Base-by-base conservation (phyloP, 441 rosid genomes). In the Breynia disticha region DNA sequence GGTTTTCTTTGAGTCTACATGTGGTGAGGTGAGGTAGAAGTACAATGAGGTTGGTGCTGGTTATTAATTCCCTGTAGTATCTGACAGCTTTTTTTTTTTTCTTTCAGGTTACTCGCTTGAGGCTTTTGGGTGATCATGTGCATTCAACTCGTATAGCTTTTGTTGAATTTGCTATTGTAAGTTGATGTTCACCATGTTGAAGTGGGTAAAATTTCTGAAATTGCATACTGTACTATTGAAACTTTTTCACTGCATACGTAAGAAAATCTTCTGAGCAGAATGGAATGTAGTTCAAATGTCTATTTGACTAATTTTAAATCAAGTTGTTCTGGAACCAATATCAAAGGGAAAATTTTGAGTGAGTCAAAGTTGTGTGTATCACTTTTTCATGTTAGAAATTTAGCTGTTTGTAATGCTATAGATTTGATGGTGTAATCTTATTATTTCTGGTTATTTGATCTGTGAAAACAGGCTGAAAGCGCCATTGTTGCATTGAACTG, bases 401-500 rank as follows among this genome's bases (percentile, higher is more conserved):
- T 28, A 28, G 35, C 35, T 28, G 8, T 4, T 4, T 28, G 35
- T 28, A 28, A 9, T 28, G 35, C 8, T 4, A 28, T 28, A 28
- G 35, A 28, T 28, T 28, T 28, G 35, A 9, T 28, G 7, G 5
- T 28, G 35, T 28, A 28, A 4, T 38, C 46, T 13, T 20, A n/a
- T 8, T n/a, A 4, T 11, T 45, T 18, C 52, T 61, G 52, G 59
- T 57, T 46, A 15, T 37, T 61, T 63, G 39, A 5, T 11, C 61
- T 59, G 39, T 38, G 39, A 48, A 51, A 64, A 56, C 86, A 89
- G 95, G 97, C 95, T 19, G 97, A 86, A 70, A 83, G 93, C 50
- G 97, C 97, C 9, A 86, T 86, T 58, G 76, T 80, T 50, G 97
- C 97, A 56, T 86, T 89, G 58, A 84, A 82, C 67, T 89, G 95